Evolutionary conservation across 2,329 filamentous ascomycete species (phyloP).

Genomic region (Colletotrichum liaoningense): DNA sequence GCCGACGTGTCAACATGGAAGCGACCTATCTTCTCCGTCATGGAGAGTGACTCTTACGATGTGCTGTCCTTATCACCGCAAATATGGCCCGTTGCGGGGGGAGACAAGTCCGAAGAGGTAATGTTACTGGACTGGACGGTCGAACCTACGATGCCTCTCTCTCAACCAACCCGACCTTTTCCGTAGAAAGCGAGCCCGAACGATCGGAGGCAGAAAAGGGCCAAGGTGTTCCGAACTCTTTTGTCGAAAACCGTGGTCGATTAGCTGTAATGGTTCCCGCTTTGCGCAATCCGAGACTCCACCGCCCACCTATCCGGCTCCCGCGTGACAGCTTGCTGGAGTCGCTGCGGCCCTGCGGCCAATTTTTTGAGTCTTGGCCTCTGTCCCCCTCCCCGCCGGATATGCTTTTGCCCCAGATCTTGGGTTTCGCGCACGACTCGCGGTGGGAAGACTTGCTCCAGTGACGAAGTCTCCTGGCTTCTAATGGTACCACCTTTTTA

Average conservation of each 20-base stretch:
- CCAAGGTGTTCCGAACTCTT: neutral
- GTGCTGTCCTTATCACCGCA: neutral
- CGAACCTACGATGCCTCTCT: neutral
- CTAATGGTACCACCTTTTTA: too few relatives aligned
- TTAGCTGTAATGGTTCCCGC: constrained; percentile 5
- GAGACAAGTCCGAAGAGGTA: neutral
- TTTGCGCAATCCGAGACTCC: constrained; percentile 2
- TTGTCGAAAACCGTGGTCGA: neutral
- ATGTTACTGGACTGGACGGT: neutral
- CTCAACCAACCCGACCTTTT: neutral
- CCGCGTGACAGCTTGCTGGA: constrained; percentile 8
- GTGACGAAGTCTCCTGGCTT: too few relatives aligned
- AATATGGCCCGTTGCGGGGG: neutral
- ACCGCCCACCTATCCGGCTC: neutral
- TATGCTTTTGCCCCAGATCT: neutral
- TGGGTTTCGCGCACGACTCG: neutral
- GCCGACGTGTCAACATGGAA: neutral
- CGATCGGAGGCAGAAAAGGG: neutral
- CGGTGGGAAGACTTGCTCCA: neutral
- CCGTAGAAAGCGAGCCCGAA: neutral
- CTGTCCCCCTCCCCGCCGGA: neutral
- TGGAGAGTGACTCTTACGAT: constrained; percentile 3
- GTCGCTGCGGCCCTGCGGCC: neutral
- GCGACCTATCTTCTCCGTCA: neutral
- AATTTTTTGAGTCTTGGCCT: neutral